Conservation (phyloP, 139 green algal genomes). For the Desmodesmus armatus region DNA sequence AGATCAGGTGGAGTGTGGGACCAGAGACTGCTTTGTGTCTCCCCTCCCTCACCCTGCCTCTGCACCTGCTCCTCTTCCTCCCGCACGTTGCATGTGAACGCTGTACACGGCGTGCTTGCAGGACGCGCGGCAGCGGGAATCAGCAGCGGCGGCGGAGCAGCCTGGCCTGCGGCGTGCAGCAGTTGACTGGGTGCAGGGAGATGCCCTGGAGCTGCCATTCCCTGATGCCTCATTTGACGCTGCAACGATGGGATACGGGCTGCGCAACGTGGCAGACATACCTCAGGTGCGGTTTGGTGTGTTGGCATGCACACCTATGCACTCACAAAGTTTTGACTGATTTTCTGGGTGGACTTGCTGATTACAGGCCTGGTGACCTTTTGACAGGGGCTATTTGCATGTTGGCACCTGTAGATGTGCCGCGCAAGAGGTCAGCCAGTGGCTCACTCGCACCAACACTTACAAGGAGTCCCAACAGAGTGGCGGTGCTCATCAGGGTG, state of each 20-base stretch:
- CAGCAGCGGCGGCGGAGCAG: conserved; percentile 21
- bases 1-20: no score
- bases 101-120: no score
- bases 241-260: conserved; percentile 96
- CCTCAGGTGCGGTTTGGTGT: no score
- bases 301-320: conserved; percentile 27
- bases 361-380: no score
- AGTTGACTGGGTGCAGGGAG: conserved; percentile 89
- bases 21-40: neutral
- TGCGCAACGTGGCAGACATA: conserved; percentile 91
- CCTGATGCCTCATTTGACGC: conserved; percentile 84
- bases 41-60: neutral
- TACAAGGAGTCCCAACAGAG: no score
- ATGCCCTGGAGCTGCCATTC: conserved; percentile 94
- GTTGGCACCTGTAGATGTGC: no score
- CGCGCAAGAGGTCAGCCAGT: no score
- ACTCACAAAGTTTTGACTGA: no score
- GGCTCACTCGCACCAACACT: no score
- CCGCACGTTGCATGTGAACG: conserved; percentile 62
- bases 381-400: no score
- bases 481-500: no score
- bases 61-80: neutral
- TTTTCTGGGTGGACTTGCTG: no score
- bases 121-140: conserved; percentile 9
- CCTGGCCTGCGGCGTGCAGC: neutral